Conservation (phyloP, 768 basidiomycete species). For the Kwoniella shandongensis region DNA sequence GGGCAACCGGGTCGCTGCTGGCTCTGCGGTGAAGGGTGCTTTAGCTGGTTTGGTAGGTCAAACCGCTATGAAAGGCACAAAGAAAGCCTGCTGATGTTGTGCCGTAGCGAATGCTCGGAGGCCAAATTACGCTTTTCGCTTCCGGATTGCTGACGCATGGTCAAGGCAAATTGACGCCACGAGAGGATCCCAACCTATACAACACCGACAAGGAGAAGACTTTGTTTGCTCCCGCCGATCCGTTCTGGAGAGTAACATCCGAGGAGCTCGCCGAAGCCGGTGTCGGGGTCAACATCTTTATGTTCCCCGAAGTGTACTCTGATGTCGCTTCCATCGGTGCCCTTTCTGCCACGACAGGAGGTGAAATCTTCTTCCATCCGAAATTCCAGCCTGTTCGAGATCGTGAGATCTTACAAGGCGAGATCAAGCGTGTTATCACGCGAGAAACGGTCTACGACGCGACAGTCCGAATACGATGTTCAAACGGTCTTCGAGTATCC, state of each 20-base stretch:
- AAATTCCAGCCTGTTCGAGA: conserved; percentile 76
- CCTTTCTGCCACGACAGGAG: conserved; percentile 74
- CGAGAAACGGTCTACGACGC: conserved; percentile 78
- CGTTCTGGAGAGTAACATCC: conserved; percentile 75
- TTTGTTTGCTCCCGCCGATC: conserved; percentile 75
- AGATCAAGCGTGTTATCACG: conserved; percentile 64
- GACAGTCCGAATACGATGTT: conserved; percentile 76
- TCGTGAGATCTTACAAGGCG: conserved; percentile 65
- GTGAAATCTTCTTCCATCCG: conserved; percentile 88
- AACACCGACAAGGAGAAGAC: conserved; percentile 83
- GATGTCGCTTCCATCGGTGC: conserved; percentile 85
- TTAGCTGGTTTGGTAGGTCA: conserved; percentile 69
- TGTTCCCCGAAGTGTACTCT: conserved; percentile 74
- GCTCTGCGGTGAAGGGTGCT: conserved; percentile 70
- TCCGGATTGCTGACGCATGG: conserved; percentile 70
- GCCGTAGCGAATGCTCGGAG: conserved; percentile 58
- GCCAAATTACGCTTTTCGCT: conserved; percentile 73
- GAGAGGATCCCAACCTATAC: conserved; percentile 66
- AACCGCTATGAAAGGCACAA: background rate
- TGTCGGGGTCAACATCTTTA: conserved; percentile 83
- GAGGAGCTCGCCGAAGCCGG: conserved; percentile 88
- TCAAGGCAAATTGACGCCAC: conserved; percentile 64
- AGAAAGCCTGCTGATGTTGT: background rate
- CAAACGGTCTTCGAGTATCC: conserved; percentile 61
- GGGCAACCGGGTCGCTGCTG: conserved; percentile 65